A percentile compares a stretch with the other conserved stretches of the same genome.
These are phyloP conservation scores for Naegleria fowleri DNA, from an alignment of 208 protist genomes.

Conservation along the genomic window DNA sequence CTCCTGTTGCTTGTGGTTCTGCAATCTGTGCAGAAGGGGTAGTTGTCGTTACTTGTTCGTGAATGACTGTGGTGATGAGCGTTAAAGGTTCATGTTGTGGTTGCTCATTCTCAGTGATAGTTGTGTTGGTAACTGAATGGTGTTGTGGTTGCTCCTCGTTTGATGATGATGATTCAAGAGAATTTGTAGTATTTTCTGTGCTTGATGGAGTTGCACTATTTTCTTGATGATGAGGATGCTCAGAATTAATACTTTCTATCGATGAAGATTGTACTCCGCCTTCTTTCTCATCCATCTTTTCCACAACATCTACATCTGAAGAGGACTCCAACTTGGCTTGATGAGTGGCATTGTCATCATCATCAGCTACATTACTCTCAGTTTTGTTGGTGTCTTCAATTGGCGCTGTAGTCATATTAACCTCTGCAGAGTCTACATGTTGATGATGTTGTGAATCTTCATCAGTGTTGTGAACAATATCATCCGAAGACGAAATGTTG, in stretches of 20 bases:
- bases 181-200: neutral
- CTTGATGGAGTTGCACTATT: neutral
- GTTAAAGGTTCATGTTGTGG: too few relatives aligned
- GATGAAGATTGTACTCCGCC: neutral
- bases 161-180: neutral
- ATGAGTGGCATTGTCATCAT: neutral
- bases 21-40: neutral
- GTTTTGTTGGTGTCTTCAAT: neutral
- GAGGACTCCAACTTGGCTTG: neutral
- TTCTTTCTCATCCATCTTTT: neutral
- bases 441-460: neutral
- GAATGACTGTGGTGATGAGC: neutral
- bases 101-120: too few relatives aligned
- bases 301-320: neutral
- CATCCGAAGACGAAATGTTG: too few relatives aligned
- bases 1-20: neutral
- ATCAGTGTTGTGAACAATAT: too few relatives aligned
- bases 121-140: too few relatives aligned
- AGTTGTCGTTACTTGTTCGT: neutral
- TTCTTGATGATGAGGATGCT: neutral
- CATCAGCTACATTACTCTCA: neutral
- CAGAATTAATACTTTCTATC: neutral
- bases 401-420: neutral
- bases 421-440: neutral
- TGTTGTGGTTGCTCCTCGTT: neutral